phyloP scores from a whole-genome alignment of 306 rosid species.

The Psophocarpus tetragonolobus region DNA sequence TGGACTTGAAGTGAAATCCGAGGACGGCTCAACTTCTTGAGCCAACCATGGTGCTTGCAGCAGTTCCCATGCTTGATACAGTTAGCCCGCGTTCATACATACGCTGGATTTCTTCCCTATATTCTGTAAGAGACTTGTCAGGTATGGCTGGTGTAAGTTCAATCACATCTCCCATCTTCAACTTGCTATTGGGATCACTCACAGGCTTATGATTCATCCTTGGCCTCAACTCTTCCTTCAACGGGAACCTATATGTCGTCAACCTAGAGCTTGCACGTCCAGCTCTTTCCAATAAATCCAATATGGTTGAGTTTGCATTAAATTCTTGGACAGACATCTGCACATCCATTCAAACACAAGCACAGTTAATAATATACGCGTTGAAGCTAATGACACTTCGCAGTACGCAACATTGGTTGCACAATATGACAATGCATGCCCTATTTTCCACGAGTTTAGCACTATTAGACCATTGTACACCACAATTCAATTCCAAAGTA shows the following conservation, averaged over 20 bases:
- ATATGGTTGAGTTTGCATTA: conserved; percentile 66
- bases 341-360: conserved; percentile 17
- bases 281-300: conserved; percentile 68
- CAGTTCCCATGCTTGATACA: conserved; percentile 49
- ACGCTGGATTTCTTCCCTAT: conserved; percentile 93
- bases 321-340: conserved; percentile 99
- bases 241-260: conserved; percentile 72
- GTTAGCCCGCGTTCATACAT: conserved; percentile 80
- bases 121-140: conserved; percentile 72
- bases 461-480: neutral
- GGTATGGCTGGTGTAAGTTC: conserved; percentile 86
- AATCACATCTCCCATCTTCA: conserved; percentile 95
- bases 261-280: conserved; percentile 74
- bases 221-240: conserved; percentile 94
- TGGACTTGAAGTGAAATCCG: conserved; percentile 1
- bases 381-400: neutral
- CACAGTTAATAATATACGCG: neutral
- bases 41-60: conserved; percentile 59
- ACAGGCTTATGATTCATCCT: conserved; percentile 75
- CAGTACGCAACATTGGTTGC: neutral
- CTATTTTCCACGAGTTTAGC: neutral
- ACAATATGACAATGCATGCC: conserved; percentile 1
- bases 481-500: neutral
- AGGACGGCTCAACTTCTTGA: conserved; percentile 55
- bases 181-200: conserved; percentile 68